Percentiles rank a stretch among this genome's conserved stretches.
phyloP scores from a whole-genome alignment of 2,329 filamentous ascomycete species.

The Sarocladium strictum region DNA sequence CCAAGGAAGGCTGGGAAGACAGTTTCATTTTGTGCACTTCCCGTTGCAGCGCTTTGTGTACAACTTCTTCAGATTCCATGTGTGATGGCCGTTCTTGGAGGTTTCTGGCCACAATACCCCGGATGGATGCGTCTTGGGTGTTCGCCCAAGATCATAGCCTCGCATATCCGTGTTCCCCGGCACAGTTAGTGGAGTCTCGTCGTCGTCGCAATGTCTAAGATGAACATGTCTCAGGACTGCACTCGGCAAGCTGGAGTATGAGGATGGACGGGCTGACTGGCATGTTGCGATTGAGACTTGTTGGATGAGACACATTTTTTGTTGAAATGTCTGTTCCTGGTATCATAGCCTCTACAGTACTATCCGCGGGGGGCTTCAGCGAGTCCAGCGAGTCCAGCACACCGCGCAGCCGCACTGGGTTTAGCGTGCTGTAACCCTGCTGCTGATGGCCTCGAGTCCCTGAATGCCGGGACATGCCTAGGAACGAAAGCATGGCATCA shows the following conservation, averaged over 20 bases:
- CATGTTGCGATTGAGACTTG: not conserved
- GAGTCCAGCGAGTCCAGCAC: too few relatives aligned
- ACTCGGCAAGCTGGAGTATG: not conserved
- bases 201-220: not conserved
- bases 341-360: not conserved
- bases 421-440: not conserved
- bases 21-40: too few relatives aligned
- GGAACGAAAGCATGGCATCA: not conserved
- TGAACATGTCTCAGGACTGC: not conserved
- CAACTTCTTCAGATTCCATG: too few relatives aligned
- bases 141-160: too few relatives aligned
- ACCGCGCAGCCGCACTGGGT: conserved; percentile 3
- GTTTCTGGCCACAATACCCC: not conserved
- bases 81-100: not conserved
- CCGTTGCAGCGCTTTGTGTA: too few relatives aligned
- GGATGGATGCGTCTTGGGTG: not conserved
- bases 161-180: not conserved
- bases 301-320: conserved; percentile 7
- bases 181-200: not conserved
- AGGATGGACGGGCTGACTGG: not conserved
- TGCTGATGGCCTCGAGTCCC: not conserved
- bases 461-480: conserved; percentile 2
- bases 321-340: conserved; percentile 5
- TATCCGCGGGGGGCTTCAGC: not conserved
- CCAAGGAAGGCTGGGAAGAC: too few relatives aligned